phyloP scores from a whole-genome alignment of 1,139 yeast species.

The Starmera stellimalicola region DNA sequence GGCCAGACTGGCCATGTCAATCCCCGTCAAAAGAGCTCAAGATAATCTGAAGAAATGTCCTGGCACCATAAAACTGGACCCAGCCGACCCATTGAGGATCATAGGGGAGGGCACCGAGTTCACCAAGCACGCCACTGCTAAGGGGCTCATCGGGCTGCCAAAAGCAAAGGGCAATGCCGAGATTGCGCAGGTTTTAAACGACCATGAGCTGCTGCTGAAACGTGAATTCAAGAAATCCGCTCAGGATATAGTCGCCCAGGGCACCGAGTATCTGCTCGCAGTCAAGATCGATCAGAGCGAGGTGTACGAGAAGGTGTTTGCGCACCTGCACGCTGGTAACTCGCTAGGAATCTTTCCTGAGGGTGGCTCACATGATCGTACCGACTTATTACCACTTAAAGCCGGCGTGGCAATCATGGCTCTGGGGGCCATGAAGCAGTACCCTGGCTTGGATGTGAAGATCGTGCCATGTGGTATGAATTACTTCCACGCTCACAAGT shows the following conservation, averaged over 20 bases:
- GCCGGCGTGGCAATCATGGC: constrained; percentile 99
- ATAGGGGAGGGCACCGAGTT: constrained; percentile 64
- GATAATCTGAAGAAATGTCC: constrained; percentile 58
- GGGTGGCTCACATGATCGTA: constrained; percentile 94
- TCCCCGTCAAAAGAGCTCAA: constrained; percentile 89
- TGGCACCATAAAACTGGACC: constrained; percentile 45
- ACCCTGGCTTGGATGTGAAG: constrained; percentile 64
- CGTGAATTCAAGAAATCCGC: constrained; percentile 57
- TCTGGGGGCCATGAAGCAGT: constrained; percentile 72
- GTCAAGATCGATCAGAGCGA: constrained; percentile 75
- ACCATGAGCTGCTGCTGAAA: constrained; percentile 59
- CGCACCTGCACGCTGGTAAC: constrained; percentile 68
- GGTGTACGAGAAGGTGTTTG: constrained; percentile 76
- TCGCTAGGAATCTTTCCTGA: constrained; percentile 96
- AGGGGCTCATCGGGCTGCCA: constrained; percentile 73
- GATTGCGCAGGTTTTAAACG: constrained; percentile 58
- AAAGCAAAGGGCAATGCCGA: constrained; percentile 72
- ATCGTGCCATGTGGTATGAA: constrained; percentile 97
- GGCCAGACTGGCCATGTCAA: constrained; percentile 68
- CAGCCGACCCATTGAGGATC: constrained; percentile 42
- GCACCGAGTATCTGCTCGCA: constrained; percentile 65
- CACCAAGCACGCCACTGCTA: constrained; percentile 50
- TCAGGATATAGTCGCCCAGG: constrained; percentile 34
- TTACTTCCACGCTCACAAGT: constrained; percentile 91
- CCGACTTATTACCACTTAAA: constrained; percentile 81